Evolutionary conservation across 1,284 basidiomycete species (phyloP).

Genomic region (Volvariella surrecta): DNA sequence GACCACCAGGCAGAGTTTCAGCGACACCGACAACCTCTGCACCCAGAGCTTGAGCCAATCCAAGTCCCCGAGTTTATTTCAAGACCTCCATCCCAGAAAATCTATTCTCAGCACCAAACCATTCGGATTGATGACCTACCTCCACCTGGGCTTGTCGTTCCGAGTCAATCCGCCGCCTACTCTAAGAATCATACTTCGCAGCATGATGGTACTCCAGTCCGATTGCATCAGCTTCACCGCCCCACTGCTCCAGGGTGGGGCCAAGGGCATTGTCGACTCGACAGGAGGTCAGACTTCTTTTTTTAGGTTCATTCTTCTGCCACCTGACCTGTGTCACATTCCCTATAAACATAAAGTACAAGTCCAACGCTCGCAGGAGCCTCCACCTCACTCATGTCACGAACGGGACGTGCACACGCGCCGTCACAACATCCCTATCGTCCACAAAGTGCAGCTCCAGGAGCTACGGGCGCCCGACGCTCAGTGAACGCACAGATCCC

Average conservation of each 20-base stretch:
- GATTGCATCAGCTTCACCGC: slow-evolving; percentile 14
- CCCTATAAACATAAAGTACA: slow-evolving; percentile 8
- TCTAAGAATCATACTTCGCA: background rate
- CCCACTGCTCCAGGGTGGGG: background rate
- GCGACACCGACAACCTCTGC: slow-evolving; percentile 5
- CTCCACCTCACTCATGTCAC: slow-evolving; percentile 8
- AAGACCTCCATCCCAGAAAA: slow-evolving; percentile 3
- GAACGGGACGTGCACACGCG: slow-evolving; percentile 11
- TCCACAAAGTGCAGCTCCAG: slow-evolving; percentile 11
- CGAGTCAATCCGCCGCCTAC: slow-evolving; percentile 4
- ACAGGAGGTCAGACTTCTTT: slow-evolving; percentile 11
- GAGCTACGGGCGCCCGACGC: background rate
- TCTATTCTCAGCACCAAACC: slow-evolving; percentile 3
- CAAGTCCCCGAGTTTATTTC: background rate
- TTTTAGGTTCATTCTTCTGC: slow-evolving; percentile 4
- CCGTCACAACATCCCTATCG: slow-evolving; percentile 13
- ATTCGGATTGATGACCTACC: slow-evolving; percentile 8
- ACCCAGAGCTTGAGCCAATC: background rate
- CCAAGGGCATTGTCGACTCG: slow-evolving; percentile 6
- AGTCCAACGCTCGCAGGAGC: slow-evolving; percentile 9
- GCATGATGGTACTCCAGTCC: slow-evolving; percentile 14
- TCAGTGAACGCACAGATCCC: background rate
- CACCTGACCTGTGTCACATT: slow-evolving; percentile 8
- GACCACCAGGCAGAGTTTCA: slow-evolving; percentile 5
- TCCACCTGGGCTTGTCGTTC: slow-evolving; percentile 4